Conservation (phyloP, 495 filamentous ascomycete species). For the Penicillium egyptiacum region DNA sequence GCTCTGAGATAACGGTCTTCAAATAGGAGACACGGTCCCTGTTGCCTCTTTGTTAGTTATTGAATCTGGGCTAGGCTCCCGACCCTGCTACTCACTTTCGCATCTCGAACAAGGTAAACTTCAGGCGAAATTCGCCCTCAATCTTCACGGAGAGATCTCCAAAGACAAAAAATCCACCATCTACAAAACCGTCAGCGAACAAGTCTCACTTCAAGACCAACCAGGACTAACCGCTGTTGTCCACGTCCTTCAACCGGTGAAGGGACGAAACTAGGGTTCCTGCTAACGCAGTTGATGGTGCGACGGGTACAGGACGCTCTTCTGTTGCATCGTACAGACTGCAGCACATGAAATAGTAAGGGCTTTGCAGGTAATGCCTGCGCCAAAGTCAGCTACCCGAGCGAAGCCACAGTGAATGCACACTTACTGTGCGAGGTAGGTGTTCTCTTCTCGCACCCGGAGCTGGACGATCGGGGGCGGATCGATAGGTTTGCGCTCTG, state of each 20-base stretch:
- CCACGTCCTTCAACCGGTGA: constrained; percentile 86
- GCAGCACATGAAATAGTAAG: constrained; percentile 80
- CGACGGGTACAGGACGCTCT: constrained; percentile 53
- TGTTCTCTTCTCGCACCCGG: constrained; percentile 60
- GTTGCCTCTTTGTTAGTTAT: constrained; percentile 8
- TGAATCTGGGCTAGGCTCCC: not conserved
- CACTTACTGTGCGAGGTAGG: constrained; percentile 72
- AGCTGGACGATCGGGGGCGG: constrained; percentile 92
- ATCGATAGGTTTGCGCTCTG: constrained; percentile 93
- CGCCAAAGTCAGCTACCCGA: constrained; percentile 13
- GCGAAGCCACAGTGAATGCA: not conserved
- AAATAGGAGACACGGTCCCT: constrained; percentile 62
- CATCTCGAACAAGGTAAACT: constrained; percentile 88
- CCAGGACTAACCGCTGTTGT: constrained; percentile 67
- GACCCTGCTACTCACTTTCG: constrained; percentile 54
- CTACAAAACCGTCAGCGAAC: constrained; percentile 39
- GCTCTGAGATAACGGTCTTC: constrained; percentile 68
- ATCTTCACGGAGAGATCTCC: constrained; percentile 85
- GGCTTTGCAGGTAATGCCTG: constrained; percentile 71
- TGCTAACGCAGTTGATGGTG: constrained; percentile 60
- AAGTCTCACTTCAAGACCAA: not conserved
- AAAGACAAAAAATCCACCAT: constrained; percentile 97
- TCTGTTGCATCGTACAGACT: constrained; percentile 65
- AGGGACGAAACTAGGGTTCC: constrained; percentile 89
- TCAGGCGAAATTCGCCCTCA: constrained; percentile 74